Evolutionary conservation across 495 filamentous ascomycete genomes (phyloP), one percentile per base, ranked within the genome.

Genomic region (Aspergillus leporis): DNA sequence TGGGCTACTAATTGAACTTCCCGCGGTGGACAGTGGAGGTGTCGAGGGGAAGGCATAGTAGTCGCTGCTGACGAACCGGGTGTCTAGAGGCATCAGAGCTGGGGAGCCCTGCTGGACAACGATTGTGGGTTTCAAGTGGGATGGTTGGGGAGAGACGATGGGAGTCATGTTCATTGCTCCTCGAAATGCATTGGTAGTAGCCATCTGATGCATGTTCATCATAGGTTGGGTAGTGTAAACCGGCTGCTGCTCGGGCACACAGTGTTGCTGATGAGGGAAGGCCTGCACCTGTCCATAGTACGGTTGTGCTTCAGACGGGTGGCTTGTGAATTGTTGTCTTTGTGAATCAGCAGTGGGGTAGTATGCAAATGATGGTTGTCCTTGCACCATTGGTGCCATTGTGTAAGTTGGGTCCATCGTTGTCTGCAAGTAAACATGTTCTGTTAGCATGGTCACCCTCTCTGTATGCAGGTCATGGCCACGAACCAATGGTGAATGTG

Each of bases 351-450:
- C 83, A 55, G 93, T 90, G 57, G 85, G 88, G 77, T 96, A 98
- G 81, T 93, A 97, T 85, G 90, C 92, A 82, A 95, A 97, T 18
- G 89, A 78, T 53, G 90, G 81, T 68, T 91, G 90, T 46, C 86
- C 89, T 80, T 89, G 88, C 68, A 81, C 59, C 79, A 67, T 51
- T 66, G 71, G 65, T 72, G 67, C 66, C 61, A 84, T 74, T 56
- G 77, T 69, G 68, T 87, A 86, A 68, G 80, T 74, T 62, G 77
- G 71, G 66, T 85, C 84, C 84, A 87, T 87, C 67, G 70, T 74
- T 46, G 8, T 18, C 30, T 21, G 22, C 18, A 54, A 51, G 49
- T 66, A 60, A 36, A 40, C 40, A 18, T 57, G 21, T 51, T 48
- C 54, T 38, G 50, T 21, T 1, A 32, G 4, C 4, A 19, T 46